A percentile compares a stretch with the other conserved stretches of the same genome.
phyloP scores from a whole-genome alignment of 108 stramenopile species.

The Halocafeteria seosinensis region DNA sequence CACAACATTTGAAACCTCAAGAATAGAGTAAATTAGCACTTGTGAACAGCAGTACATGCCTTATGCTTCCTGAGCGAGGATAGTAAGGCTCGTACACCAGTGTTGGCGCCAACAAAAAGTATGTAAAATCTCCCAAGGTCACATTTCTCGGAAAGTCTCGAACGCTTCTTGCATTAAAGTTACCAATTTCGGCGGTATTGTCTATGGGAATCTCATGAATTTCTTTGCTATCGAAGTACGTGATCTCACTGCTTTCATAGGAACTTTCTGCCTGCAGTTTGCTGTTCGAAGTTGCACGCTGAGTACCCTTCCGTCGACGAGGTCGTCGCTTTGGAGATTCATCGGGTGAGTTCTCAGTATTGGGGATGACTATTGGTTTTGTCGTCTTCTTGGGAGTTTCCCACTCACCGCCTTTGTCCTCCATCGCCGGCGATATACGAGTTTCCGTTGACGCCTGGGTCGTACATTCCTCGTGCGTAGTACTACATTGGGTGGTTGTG shows the following conservation, averaged over 20 bases:
- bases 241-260: not conserved
- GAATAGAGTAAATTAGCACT: not conserved
- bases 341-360: too few relatives aligned
- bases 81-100: slow-evolving; percentile 14
- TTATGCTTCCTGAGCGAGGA: not conserved
- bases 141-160: slow-evolving; percentile 3
- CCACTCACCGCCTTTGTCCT: too few relatives aligned
- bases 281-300: not conserved
- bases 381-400: too few relatives aligned
- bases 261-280: not conserved
- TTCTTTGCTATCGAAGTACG: not conserved
- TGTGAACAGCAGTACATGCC: not conserved
- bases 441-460: not conserved
- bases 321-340: too few relatives aligned
- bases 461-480: not conserved
- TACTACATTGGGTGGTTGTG: not conserved
- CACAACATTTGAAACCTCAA: too few relatives aligned
- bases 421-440: not conserved
- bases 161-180: not conserved
- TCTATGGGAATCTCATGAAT: too few relatives aligned
- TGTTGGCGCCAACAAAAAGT: slow-evolving; percentile 9
- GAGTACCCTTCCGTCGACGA: too few relatives aligned
- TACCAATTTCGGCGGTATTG: too few relatives aligned
- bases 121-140: slow-evolving; percentile 1
- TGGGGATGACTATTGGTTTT: too few relatives aligned